phyloP scores from a whole-genome alignment of 2,329 filamentous ascomycete species.

The Rachicladosporium sp. region DNA sequence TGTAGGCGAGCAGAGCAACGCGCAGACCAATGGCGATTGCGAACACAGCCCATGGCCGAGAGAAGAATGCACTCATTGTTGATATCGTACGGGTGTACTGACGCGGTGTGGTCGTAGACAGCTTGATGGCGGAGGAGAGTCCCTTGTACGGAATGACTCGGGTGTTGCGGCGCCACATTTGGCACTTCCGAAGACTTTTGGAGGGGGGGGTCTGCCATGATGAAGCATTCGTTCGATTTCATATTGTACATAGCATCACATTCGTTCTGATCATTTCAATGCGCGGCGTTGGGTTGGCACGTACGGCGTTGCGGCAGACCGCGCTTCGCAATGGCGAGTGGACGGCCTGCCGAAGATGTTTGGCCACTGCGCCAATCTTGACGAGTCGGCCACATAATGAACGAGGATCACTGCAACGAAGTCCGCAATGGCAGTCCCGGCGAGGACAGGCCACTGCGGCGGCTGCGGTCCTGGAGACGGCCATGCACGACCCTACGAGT shows the following conservation, averaged over 20 bases:
- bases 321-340: slow-evolving; percentile 10
- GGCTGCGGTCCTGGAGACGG: slow-evolving; percentile 38
- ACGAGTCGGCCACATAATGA: slow-evolving; percentile 1
- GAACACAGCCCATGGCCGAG: slow-evolving; percentile 27
- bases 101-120: background rate
- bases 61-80: slow-evolving; percentile 8
- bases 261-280: slow-evolving; percentile 5
- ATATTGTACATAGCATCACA: no score
- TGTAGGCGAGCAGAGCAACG: slow-evolving; percentile 65
- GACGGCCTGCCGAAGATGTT: slow-evolving; percentile 11
- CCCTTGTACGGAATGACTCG: no score
- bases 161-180: no score
- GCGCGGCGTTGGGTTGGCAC: slow-evolving; percentile 15
- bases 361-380: slow-evolving; percentile 13
- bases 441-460: slow-evolving; percentile 19
- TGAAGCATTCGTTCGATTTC: no score
- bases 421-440: slow-evolving; percentile 2
- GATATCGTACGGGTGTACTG: slow-evolving; percentile 1
- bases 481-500: slow-evolving; percentile 42
- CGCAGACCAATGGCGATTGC: slow-evolving; percentile 50
- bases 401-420: slow-evolving; percentile 1
- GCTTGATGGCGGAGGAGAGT: no score
- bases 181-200: no score
- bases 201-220: no score
- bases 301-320: slow-evolving; percentile 16